Base-by-base conservation (phyloP, 768 basidiomycete species). In the Rickenella mellea region DNA sequence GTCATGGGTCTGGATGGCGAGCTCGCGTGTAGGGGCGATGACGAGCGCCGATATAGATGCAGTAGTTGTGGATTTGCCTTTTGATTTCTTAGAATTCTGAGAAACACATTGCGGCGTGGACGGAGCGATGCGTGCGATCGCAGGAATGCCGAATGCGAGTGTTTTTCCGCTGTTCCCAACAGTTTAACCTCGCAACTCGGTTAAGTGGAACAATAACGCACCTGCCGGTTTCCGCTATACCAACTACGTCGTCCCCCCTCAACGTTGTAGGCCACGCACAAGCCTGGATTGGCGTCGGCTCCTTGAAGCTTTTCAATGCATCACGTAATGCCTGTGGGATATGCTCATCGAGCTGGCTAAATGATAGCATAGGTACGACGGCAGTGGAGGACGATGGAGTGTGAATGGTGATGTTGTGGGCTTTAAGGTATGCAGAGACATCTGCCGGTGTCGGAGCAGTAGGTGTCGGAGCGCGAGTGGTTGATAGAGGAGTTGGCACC, bases 151-250 rank as follows among this genome's bases (percentile, higher is more conserved):
- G 55, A 99, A 99, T 1, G 91, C 88, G 12, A 97, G 73, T 0
- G 96, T 99, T 67, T 99, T 99, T 11, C 96, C 96, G 55, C 88
- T 89, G 49, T 36, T 27, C 17, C 48, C 51, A 42, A 46, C 40
- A 41, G 24, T 10, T 12, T 17, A 36, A 14, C 11, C 7, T 14
- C 3, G 3, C 33, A 7, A 10, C 5, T 17, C 3, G 33, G 24
- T 17, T 45, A 20, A 19, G 44, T 24, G 6, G 20, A 15, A 40
- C n/a, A 21, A 14, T 6, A 10, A 45, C 65, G 27, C 47, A 78
- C 82, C 80, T 87, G 52, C 94, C 94, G 2, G 94, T 98, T 68
- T 98, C 93, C 6, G 94, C 93, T 46, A 98, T 89, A 38, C 94
- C 94, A 24, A 98, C 81, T 0, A 94, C 87, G 58, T 98, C 88